Evolutionary conservation across 2,329 filamentous ascomycete species (phyloP), one percentile per base, ranked within the genome.

Genomic region (Grosmannia serpens): DNA sequence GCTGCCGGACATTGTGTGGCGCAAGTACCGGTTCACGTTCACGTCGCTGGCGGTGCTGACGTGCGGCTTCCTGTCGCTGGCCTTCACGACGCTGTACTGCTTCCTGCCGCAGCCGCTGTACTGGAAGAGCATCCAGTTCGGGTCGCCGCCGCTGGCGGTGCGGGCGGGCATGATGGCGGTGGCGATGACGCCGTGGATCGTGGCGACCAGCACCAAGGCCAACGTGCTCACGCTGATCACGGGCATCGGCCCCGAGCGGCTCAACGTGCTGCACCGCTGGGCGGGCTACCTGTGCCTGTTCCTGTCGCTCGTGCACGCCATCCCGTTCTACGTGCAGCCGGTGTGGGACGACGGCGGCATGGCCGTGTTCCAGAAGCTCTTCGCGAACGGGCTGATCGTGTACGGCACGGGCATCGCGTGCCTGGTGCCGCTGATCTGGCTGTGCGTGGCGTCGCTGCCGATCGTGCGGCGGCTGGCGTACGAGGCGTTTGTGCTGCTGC

Each of bases 221-320:
- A 97, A 96, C 68, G 68, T 96, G 35, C 80, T 97, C 58, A 87
- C 88, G 1, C 73, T 91, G 58, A 73, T 96, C 59, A 96, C 91
- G 5, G 92, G 92, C 17, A 92, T 97, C 64, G 89, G 91, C 3
- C 91, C 94, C 44, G 92, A 97, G 69, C 81, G 92, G 54, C 79
- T 97, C 55, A 96, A 96, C 65, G 91, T 96, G 35, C 80, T 96
- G 60, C 92, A 97, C 72, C 84, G 92, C 65, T 97, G 91, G 91
- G 84, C 88, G 9, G 89, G 87, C 31, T 96, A 96, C 68, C 74
- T 96, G 13, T 94, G 88, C 67, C 77, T 96, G 1, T 86, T 95
- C 62, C 75, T 96, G 59, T 86, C 88, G 31, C 75, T 96, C 58
- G 79, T 96, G 22, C 92, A 97, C 68, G 89, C 86, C 24, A 77